Percentiles rank a stretch among this genome's conserved stretches.
Evolutionary conservation across 2,329 filamentous ascomycete species (phyloP).

Genomic region (Xylaria polymorpha): DNA sequence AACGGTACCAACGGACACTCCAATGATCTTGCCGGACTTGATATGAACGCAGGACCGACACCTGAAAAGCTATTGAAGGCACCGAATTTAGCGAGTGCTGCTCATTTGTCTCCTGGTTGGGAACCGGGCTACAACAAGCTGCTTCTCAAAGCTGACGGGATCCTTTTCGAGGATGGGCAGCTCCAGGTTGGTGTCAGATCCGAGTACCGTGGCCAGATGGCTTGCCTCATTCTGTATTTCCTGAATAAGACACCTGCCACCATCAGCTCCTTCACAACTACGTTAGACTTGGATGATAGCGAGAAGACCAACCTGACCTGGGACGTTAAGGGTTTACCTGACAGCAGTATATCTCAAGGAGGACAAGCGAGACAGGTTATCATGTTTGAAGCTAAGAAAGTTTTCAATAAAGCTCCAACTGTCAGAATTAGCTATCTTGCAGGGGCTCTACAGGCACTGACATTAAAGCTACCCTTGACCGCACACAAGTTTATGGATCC

Average conservation of each 20-base stretch:
- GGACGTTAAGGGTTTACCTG: slow-evolving; percentile 89
- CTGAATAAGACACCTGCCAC: slow-evolving; percentile 89
- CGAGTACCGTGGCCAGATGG: slow-evolving; percentile 95
- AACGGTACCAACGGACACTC: slow-evolving; percentile 65
- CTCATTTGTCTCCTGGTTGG: slow-evolving; percentile 95
- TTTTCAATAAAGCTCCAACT: slow-evolving; percentile 87
- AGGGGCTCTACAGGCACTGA: slow-evolving; percentile 91
- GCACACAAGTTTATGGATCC: slow-evolving; percentile 98
- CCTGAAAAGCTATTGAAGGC: slow-evolving; percentile 70
- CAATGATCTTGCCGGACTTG: slow-evolving; percentile 82
- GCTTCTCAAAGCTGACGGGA: slow-evolving; percentile 81
- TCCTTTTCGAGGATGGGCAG: slow-evolving; percentile 95
- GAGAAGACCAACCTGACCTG: slow-evolving; percentile 77
- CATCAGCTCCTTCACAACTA: slow-evolving; percentile 93
- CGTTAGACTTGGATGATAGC: slow-evolving; percentile 80
- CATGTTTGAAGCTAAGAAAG: slow-evolving; percentile 87
- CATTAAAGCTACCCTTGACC: slow-evolving; percentile 86
- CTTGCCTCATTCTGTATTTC: slow-evolving; percentile 95
- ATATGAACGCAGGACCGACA: slow-evolving; percentile 73
- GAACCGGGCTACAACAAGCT: slow-evolving; percentile 88
- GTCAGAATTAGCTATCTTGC: slow-evolving; percentile 95
- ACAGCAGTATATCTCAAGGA: slow-evolving; percentile 79
- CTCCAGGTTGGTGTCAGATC: slow-evolving; percentile 92
- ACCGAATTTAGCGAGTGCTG: slow-evolving; percentile 90
- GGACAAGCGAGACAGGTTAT: slow-evolving; percentile 92